These are phyloP conservation scores for Symbiodinium pilosum DNA, from an alignment of 73 alveolate genomes.

Conservation along the genomic window DNA sequence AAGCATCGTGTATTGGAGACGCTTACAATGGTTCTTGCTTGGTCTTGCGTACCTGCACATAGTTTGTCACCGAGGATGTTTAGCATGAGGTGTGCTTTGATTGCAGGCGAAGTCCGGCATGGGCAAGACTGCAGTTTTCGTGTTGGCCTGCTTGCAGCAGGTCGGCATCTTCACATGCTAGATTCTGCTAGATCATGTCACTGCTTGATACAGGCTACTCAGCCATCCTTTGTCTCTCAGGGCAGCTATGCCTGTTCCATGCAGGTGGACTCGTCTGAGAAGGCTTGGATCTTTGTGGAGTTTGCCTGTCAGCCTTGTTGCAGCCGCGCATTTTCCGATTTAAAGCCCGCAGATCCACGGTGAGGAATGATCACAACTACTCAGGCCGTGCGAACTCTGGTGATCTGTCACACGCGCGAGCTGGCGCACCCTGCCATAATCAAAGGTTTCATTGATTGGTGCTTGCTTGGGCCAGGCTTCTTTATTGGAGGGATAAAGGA, in stretches of 20 bases:
- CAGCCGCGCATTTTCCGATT: neutral
- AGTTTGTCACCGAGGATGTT: too few species aligned
- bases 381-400: slow-evolving; percentile 97
- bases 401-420: slow-evolving; percentile 99
- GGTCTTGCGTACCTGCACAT: too few species aligned
- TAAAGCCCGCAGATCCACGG: neutral
- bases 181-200: too few species aligned
- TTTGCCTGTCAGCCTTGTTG: neutral
- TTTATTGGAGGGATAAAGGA: too few species aligned
- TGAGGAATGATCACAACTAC: neutral
- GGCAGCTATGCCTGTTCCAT: neutral
- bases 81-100: too few species aligned
- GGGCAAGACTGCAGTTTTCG: slow-evolving; percentile 93
- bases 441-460: too few species aligned
- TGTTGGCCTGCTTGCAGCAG: slow-evolving; percentile 98
- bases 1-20: too few species aligned
- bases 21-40: too few species aligned
- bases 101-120: slow-evolving; percentile 98
- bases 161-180: slow-evolving; percentile 72
- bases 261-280: slow-evolving; percentile 44
- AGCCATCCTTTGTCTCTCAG: neutral
- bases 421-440: slow-evolving; percentile 93
- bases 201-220: too few species aligned
- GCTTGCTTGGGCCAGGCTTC: too few species aligned
- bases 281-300: neutral